Conservation (phyloP, 352 stramenopile species). For the Globisporangium solare region DNA sequence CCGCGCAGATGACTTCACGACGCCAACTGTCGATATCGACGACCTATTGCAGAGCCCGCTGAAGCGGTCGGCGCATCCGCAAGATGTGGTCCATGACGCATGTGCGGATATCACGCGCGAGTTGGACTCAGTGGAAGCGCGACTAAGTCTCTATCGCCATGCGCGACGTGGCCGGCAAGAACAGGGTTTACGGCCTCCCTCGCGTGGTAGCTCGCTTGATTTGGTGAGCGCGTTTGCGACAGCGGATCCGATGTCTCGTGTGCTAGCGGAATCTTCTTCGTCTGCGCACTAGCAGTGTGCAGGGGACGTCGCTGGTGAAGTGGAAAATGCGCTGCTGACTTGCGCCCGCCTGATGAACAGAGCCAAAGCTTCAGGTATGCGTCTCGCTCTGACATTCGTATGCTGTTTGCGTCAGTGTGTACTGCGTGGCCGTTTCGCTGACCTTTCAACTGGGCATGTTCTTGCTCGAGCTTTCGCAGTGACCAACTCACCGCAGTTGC, state of each 20-base stretch:
- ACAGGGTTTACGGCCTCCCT: neutral
- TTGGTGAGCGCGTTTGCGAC: too few species aligned
- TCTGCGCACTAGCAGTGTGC: slow-evolving; percentile 16
- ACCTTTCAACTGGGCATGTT: neutral
- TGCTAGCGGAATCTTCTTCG: neutral
- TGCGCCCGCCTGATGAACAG: slow-evolving; percentile 44
- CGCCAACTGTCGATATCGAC: neutral
- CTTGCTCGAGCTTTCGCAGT: too few species aligned
- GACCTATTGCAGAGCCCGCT: neutral
- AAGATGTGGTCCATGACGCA: slow-evolving; percentile 22
- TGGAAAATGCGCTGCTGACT: slow-evolving; percentile 44
- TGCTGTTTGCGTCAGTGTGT: neutral
- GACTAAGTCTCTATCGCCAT: slow-evolving; percentile 24
- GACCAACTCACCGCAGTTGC: too few species aligned
- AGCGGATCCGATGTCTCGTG: too few species aligned
- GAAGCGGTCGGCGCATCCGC: neutral
- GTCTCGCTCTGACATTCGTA: too few species aligned
- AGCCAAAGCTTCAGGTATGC: slow-evolving; percentile 10
- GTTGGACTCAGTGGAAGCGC: slow-evolving; percentile 31
- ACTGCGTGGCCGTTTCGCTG: slow-evolving; percentile 3
- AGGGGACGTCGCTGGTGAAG: slow-evolving; percentile 42
- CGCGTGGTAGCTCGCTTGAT: too few species aligned
- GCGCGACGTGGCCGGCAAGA: neutral
- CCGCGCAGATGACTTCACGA: slow-evolving; percentile 4
- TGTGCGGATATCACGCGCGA: slow-evolving; percentile 41